phyloP scores from a whole-genome alignment of 2,329 filamentous ascomycete species.

The Periconia macrospinosa region DNA sequence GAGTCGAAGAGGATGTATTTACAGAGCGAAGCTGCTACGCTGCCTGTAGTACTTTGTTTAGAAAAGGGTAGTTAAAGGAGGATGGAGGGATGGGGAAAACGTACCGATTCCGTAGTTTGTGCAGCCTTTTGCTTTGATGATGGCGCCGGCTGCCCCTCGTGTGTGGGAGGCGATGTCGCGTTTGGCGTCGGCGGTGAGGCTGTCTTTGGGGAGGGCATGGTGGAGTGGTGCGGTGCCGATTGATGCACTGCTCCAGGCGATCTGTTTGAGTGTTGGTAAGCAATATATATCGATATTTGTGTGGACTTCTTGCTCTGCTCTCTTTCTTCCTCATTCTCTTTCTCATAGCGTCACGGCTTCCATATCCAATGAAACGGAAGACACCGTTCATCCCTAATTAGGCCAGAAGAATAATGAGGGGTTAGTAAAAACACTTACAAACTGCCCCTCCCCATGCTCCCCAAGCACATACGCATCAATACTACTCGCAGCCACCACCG shows the following conservation, averaged over 20 bases:
- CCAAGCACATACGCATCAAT: constrained; percentile 52
- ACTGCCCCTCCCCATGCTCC: constrained; percentile 54
- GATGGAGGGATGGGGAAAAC: constrained; percentile 7
- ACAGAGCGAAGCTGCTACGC: constrained; percentile 53
- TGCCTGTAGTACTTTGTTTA: constrained; percentile 7
- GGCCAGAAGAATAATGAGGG: too few species aligned
- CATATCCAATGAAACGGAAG: not conserved
- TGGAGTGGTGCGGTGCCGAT: constrained; percentile 48
- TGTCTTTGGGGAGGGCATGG: constrained; percentile 30
- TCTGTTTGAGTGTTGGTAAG: constrained; percentile 12
- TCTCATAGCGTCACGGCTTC: too few species aligned
- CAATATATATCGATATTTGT: not conserved
- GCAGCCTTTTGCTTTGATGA: constrained; percentile 55
- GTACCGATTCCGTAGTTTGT: constrained; percentile 53
- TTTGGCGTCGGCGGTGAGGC: constrained; percentile 26
- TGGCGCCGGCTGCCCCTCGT: constrained; percentile 50
- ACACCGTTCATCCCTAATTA: too few species aligned
- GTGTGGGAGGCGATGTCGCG: constrained; percentile 48
- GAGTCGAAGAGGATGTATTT: constrained; percentile 55
- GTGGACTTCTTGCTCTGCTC: not conserved
- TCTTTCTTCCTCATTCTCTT: too few species aligned
- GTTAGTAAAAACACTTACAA: too few species aligned
- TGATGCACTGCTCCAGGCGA: constrained; percentile 51
- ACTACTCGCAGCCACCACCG: constrained; percentile 42
- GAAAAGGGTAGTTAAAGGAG: too few species aligned